phyloP scores from a whole-genome alignment of 768 basidiomycete species.

The Phallus indusiatus region DNA sequence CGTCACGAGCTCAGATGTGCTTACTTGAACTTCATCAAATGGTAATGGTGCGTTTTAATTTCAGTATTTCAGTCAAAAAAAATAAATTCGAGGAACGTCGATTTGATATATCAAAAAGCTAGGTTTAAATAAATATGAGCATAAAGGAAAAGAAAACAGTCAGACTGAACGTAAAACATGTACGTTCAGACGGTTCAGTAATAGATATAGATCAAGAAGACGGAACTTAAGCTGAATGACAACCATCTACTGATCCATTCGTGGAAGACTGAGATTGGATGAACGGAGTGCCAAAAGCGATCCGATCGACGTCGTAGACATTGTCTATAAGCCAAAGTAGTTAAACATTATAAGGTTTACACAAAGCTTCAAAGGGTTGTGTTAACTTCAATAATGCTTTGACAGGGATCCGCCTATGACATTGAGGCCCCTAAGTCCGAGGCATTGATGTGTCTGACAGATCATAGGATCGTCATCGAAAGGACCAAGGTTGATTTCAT shows the following conservation, averaged over 20 bases:
- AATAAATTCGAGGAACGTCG: too few relatives aligned
- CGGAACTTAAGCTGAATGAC: too few relatives aligned
- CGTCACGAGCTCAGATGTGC: too few relatives aligned
- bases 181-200: too few relatives aligned
- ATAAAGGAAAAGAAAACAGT: too few relatives aligned
- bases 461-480: conserved; percentile 37
- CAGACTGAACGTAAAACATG: too few relatives aligned
- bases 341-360: not conserved
- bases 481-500: conserved; percentile 48
- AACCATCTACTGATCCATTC: not conserved
- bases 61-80: too few relatives aligned
- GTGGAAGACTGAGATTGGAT: not conserved
- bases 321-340: conserved; percentile 21
- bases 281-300: conserved; percentile 35
- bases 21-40: too few relatives aligned
- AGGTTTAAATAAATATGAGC: too few relatives aligned
- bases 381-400: conserved; percentile 39
- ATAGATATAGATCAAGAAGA: too few relatives aligned
- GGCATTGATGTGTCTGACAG: conserved; percentile 51
- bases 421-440: conserved; percentile 33
- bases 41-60: too few relatives aligned
- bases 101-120: too few relatives aligned
- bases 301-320: conserved; percentile 44
- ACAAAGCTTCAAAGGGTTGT: not conserved
- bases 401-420: conserved; percentile 46